Conservation (phyloP, 768 basidiomycete genomes). For the Leccinum imitatum region DNA sequence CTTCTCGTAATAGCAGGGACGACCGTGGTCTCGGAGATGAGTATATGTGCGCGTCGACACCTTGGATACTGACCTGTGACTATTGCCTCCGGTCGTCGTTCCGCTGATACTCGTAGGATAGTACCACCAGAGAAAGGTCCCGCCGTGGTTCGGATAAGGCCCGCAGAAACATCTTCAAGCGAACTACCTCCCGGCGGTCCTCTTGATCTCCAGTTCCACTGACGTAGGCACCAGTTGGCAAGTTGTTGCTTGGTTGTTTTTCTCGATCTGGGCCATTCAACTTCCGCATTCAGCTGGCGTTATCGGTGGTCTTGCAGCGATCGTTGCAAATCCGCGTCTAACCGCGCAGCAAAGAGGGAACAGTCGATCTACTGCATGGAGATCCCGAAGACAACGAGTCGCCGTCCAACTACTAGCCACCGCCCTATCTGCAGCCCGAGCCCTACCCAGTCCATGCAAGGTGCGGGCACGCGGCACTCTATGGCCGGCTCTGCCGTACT, state of each 20-base stretch:
- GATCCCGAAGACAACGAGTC: conserved; percentile 52
- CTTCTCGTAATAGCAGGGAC: conserved; percentile 26
- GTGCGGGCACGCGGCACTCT: conserved; percentile 19
- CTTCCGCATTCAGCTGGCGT: conserved; percentile 41
- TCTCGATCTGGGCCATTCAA: not conserved
- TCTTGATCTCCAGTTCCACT: conserved; percentile 25
- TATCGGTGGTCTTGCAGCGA: conserved; percentile 50
- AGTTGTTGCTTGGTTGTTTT: conserved; percentile 3
- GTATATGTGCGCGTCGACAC: no score
- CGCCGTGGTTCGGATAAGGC: no score
- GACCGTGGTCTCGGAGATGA: no score
- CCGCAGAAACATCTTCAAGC: no score
- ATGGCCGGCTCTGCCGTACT: conserved; percentile 20
- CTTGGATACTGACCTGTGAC: no score
- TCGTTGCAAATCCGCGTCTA: not conserved
- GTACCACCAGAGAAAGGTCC: no score
- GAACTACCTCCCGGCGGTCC: no score
- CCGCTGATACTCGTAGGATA: no score
- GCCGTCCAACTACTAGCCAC: conserved; percentile 46
- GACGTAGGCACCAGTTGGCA: conserved; percentile 46
- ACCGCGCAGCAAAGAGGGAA: conserved; percentile 52
- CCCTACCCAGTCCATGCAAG: not conserved
- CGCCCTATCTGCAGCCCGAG: conserved; percentile 64
- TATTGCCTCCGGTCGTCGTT: no score
- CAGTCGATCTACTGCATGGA: conserved; percentile 61